Base-by-base conservation (phyloP, 768 basidiomycete species). In the Amanita inopinata region DNA sequence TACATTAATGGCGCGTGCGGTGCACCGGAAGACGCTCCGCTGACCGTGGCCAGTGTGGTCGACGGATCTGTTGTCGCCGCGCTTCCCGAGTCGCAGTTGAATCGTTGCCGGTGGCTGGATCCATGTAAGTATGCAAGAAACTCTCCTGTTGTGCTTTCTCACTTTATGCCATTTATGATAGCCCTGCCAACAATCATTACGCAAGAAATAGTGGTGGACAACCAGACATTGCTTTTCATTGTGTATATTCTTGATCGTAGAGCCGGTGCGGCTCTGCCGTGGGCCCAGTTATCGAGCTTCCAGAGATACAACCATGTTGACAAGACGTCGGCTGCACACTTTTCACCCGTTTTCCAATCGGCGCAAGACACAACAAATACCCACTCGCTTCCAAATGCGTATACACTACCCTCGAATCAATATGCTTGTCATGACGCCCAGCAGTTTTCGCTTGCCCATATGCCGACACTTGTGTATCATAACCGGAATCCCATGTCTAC, bases 201-300 rank as follows among this genome's bases (percentile, higher is more conserved):
- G 22, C 85, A 88, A 62, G 76, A 85, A 62, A 63, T 88, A 51
- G 64, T 76, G 44, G 70, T 76, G 43, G 81, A 85, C 61, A 71
- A 71, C 51, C 70, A 72, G 48, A 69, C 75, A 12, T 62, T 83
- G 39, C 71, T 83, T 40, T 73, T 71, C 51, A 61, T 85, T 49
- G 67, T 78, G 37, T 86, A 84, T 57, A 74, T 82, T 50, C 63
- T 87, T 51, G 77, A 82, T 53, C 74, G 80, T 55, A 68, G 65
- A 50, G 60, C 65, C 50, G 62, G 65, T 25, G 65, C 65, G 46
- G 55, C 60, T 43, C 62, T 69, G 60, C 81, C 84, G 11, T 71
- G 75, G 36, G 82, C 74, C 46, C 71, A 79, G 53, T 65, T 87
- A 48, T 43, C 76, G 49, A 70, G 67, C 30, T 73, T 73, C 56